Percentiles rank a stretch among this genome's conserved stretches.
Evolutionary conservation across 345 rosid genomes (phyloP).

Genomic region (Streptanthus diversifolius): DNA sequence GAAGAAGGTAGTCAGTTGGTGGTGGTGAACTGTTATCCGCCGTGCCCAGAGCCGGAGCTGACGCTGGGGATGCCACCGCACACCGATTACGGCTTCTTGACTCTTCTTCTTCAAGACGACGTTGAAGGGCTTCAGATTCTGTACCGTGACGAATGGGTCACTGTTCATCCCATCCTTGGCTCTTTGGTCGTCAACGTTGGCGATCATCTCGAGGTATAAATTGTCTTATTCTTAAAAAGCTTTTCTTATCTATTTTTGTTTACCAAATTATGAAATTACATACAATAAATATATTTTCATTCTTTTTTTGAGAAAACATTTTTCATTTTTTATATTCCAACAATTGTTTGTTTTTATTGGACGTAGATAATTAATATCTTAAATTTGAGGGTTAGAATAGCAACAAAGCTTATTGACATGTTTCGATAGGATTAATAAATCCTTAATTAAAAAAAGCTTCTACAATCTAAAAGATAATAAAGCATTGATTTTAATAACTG

Average conservation of each 20-base stretch:
- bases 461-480: neutral
- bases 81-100: conserved; percentile 86
- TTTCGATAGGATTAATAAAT: neutral
- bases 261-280: neutral
- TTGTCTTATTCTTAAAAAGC: neutral
- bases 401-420: neutral
- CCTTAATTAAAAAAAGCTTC: too few relatives aligned
- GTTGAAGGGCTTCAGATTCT: conserved; percentile 73
- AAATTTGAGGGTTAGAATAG: neutral
- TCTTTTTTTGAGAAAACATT: neutral
- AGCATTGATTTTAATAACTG: too few relatives aligned
- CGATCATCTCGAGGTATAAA: conserved; percentile 81
- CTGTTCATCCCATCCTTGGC: conserved; percentile 64
- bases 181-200: conserved; percentile 82
- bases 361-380: neutral
- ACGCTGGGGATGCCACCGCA: conserved; percentile 94
- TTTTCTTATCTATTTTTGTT: neutral
- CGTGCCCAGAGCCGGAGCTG: conserved; percentile 81
- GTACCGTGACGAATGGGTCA: conserved; percentile 56
- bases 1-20: conserved; percentile 72
- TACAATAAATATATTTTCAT: neutral
- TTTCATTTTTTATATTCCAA: neutral
- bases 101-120: conserved; percentile 82
- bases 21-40: conserved; percentile 73
- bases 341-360: neutral